These are phyloP conservation scores for Annulohypoxylon bovei DNA, from an alignment of 495 filamentous ascomycete genomes.

Conservation along the genomic window DNA sequence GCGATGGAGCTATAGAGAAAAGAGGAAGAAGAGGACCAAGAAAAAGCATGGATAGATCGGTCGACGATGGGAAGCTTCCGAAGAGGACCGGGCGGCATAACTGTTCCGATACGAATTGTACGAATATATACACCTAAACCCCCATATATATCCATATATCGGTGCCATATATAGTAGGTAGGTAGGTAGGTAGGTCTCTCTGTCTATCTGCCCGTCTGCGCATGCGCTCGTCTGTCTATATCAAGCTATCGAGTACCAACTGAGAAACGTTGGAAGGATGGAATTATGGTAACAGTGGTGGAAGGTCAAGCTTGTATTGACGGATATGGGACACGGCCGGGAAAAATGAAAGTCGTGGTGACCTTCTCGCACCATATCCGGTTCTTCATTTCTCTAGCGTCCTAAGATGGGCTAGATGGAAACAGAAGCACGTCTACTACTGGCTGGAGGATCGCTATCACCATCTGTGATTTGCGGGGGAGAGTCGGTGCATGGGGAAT, in stretches of 20 bases:
- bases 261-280: neutral
- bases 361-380: constrained; percentile 12
- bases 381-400: constrained; percentile 5
- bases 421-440: neutral
- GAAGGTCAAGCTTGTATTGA: neutral
- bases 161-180: constrained; percentile 4
- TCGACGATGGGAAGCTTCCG: constrained; percentile 1
- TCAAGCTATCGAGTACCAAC: neutral
- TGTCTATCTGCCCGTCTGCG: no score
- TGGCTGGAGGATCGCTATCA: constrained; percentile 6
- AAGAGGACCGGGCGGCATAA: constrained; percentile 6
- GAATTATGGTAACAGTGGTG: neutral
- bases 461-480: constrained; percentile 39
- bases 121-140: neutral
- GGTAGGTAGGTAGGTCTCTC: neutral
- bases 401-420: neutral
- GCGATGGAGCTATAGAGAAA: constrained; percentile 4
- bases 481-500: constrained; percentile 19
- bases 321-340: constrained; percentile 2
- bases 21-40: neutral
- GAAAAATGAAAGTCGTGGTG: neutral
- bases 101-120: constrained; percentile 1
- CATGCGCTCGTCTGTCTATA: no score
- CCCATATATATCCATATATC: neutral
- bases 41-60: constrained; percentile 9